Evolutionary conservation across 2,329 filamentous ascomycete species (phyloP).

Genomic region (Claviceps sp.): DNA sequence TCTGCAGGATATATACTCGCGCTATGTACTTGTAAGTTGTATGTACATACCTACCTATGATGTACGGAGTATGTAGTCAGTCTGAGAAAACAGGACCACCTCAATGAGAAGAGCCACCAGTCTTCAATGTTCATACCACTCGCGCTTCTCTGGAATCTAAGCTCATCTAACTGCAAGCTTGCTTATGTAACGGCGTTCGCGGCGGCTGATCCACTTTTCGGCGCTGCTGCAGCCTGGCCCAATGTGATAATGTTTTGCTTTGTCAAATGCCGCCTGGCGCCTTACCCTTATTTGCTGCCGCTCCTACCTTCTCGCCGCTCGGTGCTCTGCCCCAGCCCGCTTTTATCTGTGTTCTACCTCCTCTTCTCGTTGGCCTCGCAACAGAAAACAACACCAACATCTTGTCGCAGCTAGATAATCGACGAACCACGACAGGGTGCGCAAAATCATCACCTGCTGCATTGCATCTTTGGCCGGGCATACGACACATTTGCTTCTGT

Average conservation of each 20-base stretch:
- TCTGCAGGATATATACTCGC: too few species aligned
- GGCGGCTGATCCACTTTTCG: not conserved
- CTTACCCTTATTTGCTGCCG: too few species aligned
- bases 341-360: constrained; percentile 16
- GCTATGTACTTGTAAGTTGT: not conserved
- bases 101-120: too few species aligned
- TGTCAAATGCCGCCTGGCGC: not conserved
- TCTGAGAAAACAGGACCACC: too few species aligned
- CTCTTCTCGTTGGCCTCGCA: constrained; percentile 30
- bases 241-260: not conserved
- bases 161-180: constrained; percentile 11
- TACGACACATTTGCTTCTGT: constrained; percentile 7
- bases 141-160: constrained; percentile 11
- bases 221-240: not conserved
- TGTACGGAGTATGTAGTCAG: not conserved
- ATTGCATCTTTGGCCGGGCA: constrained; percentile 1
- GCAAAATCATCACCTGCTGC: constrained; percentile 9
- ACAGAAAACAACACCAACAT: constrained; percentile 29
- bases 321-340: constrained; percentile 6
- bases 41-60: not conserved
- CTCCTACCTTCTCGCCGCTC: not conserved
- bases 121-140: not conserved
- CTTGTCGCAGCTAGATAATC: constrained; percentile 14
- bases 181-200: constrained; percentile 13
- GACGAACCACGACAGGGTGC: constrained; percentile 15